Base-by-base conservation (phyloP, 257 asterid genomes). In the Nemophila menziesii region DNA sequence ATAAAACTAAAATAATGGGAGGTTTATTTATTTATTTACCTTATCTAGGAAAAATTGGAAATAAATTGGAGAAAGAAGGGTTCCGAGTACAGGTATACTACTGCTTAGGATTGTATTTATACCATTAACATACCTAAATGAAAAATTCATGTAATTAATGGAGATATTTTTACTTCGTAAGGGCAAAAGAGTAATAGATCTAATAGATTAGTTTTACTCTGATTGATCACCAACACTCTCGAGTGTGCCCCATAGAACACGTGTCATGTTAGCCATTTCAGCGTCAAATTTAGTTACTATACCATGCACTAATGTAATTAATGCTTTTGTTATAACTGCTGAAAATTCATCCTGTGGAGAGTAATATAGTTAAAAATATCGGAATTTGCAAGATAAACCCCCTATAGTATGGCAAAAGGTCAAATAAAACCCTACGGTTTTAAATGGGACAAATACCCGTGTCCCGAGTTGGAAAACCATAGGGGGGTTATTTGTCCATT, bases 161-260 rank as follows among this genome's bases (percentile, higher is more conserved):
- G 39, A 57, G 24, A 42, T 53, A 41, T 15, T 16, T 22, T 33
- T 9, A 23, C 13, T n/a, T 7, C 33, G 19, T n/a, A 43, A 23
- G 38, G 21, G 13, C 11, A 27, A 18, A n/a, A n/a, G n/a, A 5
- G 33, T 14, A 26, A 20, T 44, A 29, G 23, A 48, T 20, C 9
- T 15, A 33, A 20, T 23, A 52, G 39, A 46, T 14, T 16, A 23
- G 37, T 67, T 85, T 70, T 85, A 90, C 99, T 69, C 96, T 8
- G 99, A 90, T 69, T 90, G 99, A 72, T 90, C 99, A 49, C 99
- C 96, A 65, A 90, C 99, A 70, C 94, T 90, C 71, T 90, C 99
- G 44, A 90, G 93, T 9, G 89, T 79, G 63, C 80, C 86, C 99
- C 99, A 90, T 52, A 86, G 93, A 58, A 85, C 92, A 45, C 99